Evolutionary conservation across 768 basidiomycete species (phyloP).

Genomic region (Lactifluus echinatus): DNA sequence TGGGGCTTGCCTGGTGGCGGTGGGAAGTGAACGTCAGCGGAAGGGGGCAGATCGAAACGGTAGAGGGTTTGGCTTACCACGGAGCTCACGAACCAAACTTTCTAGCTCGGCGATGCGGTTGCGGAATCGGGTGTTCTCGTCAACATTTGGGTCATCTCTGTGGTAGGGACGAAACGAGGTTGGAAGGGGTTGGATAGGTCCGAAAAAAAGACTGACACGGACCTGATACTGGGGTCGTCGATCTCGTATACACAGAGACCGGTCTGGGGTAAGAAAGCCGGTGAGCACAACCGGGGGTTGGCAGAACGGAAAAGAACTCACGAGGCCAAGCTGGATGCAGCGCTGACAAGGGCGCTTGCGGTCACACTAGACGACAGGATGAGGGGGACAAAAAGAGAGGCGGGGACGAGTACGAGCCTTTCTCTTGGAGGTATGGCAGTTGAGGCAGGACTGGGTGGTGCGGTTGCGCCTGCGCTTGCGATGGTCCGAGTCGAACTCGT

Average conservation of each 20-base stretch:
- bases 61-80: slow-evolving; percentile 39
- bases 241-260: slow-evolving; percentile 94
- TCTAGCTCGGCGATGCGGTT: slow-evolving; percentile 90
- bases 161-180: background rate
- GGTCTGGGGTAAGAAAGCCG: slow-evolving; percentile 40
- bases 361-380: slow-evolving; percentile 54
- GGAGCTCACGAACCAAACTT: slow-evolving; percentile 80
- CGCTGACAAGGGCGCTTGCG: slow-evolving; percentile 85
- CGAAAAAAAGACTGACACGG: slow-evolving; percentile 21
- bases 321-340: slow-evolving; percentile 84
- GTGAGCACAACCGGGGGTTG: background rate
- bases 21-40: background rate
- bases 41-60: background rate
- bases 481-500: slow-evolving; percentile 57
- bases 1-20: slow-evolving; percentile 65
- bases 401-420: slow-evolving; percentile 46
- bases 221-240: slow-evolving; percentile 80
- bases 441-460: slow-evolving; percentile 79
- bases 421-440: slow-evolving; percentile 91
- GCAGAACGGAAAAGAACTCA: slow-evolving; percentile 26
- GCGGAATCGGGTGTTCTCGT: slow-evolving; percentile 77
- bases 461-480: slow-evolving; percentile 84
- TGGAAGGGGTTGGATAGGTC: background rate
- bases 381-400: slow-evolving; percentile 4
- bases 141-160: slow-evolving; percentile 82